These are phyloP conservation scores for Hypoxylon rickii DNA, from an alignment of 495 filamentous ascomycete species.

Conservation along the genomic window DNA sequence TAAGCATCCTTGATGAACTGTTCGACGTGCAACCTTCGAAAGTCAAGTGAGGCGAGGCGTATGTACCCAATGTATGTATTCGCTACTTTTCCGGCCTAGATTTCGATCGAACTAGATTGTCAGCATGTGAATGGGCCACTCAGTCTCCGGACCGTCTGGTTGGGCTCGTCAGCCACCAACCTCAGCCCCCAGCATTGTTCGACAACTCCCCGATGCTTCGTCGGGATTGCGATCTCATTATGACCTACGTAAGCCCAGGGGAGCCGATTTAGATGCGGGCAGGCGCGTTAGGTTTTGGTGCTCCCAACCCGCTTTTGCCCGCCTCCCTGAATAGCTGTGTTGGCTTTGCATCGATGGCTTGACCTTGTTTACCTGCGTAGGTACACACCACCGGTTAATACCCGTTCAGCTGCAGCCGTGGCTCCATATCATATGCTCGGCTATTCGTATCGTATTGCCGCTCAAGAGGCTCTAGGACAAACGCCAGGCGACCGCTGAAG, in stretches of 20 bases:
- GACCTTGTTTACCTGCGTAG: constrained; percentile 25
- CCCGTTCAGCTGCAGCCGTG: constrained; percentile 31
- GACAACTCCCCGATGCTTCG: constrained; percentile 10
- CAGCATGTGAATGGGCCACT: constrained; percentile 32
- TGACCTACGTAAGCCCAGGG: constrained; percentile 18
- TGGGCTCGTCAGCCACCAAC: constrained; percentile 39
- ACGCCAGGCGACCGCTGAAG: background rate
- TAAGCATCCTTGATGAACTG: constrained; percentile 7
- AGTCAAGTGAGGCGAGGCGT: constrained; percentile 50
- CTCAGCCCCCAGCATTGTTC: constrained; percentile 22
- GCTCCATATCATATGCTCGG: constrained; percentile 25
- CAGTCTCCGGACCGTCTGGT: constrained; percentile 33
- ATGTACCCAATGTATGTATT: constrained; percentile 35
- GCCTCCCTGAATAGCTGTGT: constrained; percentile 35
- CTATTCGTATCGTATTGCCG: constrained; percentile 25
- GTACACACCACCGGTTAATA: constrained; percentile 20
- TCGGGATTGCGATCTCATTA: constrained; percentile 14
- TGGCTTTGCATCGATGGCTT: constrained; percentile 49
- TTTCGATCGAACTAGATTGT: constrained; percentile 23
- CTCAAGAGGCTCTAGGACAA: constrained; percentile 20
- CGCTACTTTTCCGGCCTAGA: constrained; percentile 28
- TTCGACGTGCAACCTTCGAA: constrained; percentile 33
- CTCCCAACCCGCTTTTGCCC: constrained; percentile 15
- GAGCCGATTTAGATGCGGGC: background rate
- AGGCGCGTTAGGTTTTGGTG: constrained; percentile 10